Evolutionary conservation across 768 basidiomycete genomes (phyloP).

Genomic region (Leccinum rimulosum): DNA sequence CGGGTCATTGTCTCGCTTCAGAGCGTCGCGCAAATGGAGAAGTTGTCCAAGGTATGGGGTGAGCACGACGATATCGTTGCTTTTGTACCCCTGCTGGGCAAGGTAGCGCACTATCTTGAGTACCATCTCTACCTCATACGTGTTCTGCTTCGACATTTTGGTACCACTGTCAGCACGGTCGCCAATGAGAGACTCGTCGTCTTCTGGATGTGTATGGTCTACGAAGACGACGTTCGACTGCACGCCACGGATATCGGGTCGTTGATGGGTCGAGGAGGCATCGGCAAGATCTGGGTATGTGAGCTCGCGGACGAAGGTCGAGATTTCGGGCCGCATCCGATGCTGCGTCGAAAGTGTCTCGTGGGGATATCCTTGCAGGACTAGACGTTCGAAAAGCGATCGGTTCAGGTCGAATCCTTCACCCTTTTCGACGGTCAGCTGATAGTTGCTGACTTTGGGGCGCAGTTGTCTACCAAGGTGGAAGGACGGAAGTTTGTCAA

Average conservation of each 20-base stretch:
- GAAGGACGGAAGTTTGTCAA: too few relatives aligned
- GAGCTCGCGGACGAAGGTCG: slow-evolving; percentile 56
- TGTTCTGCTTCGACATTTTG: slow-evolving; percentile 59
- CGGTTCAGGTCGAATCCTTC: slow-evolving; percentile 65
- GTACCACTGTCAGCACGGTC: slow-evolving; percentile 46
- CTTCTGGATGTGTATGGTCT: slow-evolving; percentile 56
- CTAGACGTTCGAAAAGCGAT: slow-evolving; percentile 67
- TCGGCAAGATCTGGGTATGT: slow-evolving; percentile 68
- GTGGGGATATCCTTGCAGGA: slow-evolving; percentile 61
- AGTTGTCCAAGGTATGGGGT: slow-evolving; percentile 73
- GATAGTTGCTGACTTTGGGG: slow-evolving; percentile 67
- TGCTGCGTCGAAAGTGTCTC: slow-evolving; percentile 55
- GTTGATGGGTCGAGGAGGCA: slow-evolving; percentile 44
- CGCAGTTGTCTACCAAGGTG: slow-evolving; percentile 53
- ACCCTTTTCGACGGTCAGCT: slow-evolving; percentile 64
- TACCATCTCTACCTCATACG: slow-evolving; percentile 58
- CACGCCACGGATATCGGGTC: slow-evolving; percentile 53
- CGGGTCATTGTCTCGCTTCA: slow-evolving; percentile 52
- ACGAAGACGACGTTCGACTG: slow-evolving; percentile 62
- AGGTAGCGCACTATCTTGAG: slow-evolving; percentile 65
- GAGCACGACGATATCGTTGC: slow-evolving; percentile 59
- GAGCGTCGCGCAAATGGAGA: slow-evolving; percentile 40
- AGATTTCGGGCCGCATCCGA: slow-evolving; percentile 74
- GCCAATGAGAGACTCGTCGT: slow-evolving; percentile 36
- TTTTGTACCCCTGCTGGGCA: slow-evolving; percentile 64